Evolutionary conservation across 768 basidiomycete genomes (phyloP).

Genomic region (Lentinula boryana): DNA sequence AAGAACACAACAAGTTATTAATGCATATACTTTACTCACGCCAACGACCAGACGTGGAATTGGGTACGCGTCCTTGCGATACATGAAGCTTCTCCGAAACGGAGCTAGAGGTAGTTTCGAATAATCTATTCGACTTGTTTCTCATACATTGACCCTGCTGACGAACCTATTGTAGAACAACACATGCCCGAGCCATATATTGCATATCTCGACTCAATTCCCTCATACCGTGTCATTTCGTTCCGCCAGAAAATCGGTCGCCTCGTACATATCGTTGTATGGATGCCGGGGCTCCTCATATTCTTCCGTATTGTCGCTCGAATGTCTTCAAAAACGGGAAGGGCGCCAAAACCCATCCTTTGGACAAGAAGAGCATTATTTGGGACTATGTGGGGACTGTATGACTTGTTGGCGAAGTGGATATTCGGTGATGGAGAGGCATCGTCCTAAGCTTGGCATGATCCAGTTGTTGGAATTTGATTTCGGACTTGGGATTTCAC

Average conservation of each 20-base stretch:
- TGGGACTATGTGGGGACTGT: constrained; percentile 3
- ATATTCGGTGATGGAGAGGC: constrained; percentile 6
- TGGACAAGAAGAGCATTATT: constrained; percentile 3
- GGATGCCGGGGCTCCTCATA: constrained; percentile 6
- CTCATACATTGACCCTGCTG: background rate
- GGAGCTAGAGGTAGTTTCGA: constrained; percentile 2
- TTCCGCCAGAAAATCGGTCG: constrained; percentile 6
- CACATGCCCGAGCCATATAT: constrained; percentile 6
- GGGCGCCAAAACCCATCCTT: background rate
- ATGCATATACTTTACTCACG: constrained; percentile 3
- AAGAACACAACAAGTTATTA: background rate
- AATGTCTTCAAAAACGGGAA: background rate
- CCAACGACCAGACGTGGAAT: background rate
- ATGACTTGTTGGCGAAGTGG: background rate
- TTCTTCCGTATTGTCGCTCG: constrained; percentile 5
- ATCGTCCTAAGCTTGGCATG: background rate
- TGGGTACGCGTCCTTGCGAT: constrained; percentile 7
- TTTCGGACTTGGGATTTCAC: background rate
- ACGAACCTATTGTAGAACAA: background rate
- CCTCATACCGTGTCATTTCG: constrained; percentile 1
- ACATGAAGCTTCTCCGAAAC: constrained; percentile 8
- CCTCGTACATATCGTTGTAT: background rate
- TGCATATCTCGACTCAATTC: constrained; percentile 3
- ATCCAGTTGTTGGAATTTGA: background rate
- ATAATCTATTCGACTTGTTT: background rate